Evolutionary conservation across 768 basidiomycete genomes (phyloP).

Genomic region (Tylopilus felleus): DNA sequence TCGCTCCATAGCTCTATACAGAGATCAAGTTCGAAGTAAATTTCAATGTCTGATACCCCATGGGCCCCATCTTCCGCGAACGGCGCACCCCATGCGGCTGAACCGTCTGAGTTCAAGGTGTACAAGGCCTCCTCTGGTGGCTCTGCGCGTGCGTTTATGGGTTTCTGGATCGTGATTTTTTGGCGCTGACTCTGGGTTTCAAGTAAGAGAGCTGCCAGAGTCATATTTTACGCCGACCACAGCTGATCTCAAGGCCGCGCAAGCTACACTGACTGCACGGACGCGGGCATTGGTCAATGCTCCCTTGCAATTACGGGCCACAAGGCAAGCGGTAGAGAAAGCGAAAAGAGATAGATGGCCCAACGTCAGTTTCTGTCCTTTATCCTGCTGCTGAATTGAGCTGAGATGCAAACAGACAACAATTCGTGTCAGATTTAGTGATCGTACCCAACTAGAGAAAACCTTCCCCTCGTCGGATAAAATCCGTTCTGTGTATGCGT

Average conservation of each 20-base stretch:
- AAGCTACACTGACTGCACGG: slow-evolving; percentile 57
- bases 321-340: slow-evolving; percentile 59
- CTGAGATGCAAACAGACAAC: slow-evolving; percentile 53
- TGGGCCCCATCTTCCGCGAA: slow-evolving; percentile 1
- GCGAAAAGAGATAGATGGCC: slow-evolving; percentile 69
- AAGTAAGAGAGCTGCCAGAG: slow-evolving; percentile 58
- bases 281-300: slow-evolving; percentile 63
- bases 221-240: slow-evolving; percentile 70
- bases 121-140: slow-evolving; percentile 39
- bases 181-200: slow-evolving; percentile 4
- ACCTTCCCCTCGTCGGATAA: slow-evolving; percentile 74
- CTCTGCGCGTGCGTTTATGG: slow-evolving; percentile 33
- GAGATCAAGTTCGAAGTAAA: slow-evolving; percentile 7
- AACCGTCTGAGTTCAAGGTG: slow-evolving; percentile 41
- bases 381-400: background rate
- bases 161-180: background rate
- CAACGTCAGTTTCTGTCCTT: slow-evolving; percentile 39
- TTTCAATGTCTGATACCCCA: slow-evolving; percentile 28
- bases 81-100: background rate
- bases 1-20: slow-evolving; percentile 11
- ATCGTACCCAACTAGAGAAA: slow-evolving; percentile 79
- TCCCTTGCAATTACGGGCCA: slow-evolving; percentile 63
- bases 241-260: slow-evolving; percentile 67
- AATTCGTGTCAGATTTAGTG: slow-evolving; percentile 77
- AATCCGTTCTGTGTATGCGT: slow-evolving; percentile 80